Conservation (phyloP, 1,284 basidiomycete genomes). For the Apiotrichum akiyoshidainum region DNA sequence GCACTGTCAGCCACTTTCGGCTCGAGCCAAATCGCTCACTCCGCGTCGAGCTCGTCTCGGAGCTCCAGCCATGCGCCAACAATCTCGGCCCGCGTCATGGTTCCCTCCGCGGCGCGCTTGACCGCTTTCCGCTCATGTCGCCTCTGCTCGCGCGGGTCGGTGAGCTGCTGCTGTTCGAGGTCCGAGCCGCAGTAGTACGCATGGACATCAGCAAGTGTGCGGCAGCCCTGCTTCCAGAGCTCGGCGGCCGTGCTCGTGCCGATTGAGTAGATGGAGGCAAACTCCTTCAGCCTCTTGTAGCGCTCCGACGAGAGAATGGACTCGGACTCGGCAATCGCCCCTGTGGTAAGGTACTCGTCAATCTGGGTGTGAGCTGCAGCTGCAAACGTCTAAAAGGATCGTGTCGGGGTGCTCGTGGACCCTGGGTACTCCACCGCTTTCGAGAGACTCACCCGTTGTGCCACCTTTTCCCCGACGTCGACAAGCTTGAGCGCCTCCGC, state of each 20-base stretch:
- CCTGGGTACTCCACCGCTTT: background rate
- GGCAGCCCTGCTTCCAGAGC: constrained; percentile 44
- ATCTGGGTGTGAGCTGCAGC: constrained; percentile 29
- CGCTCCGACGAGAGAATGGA: constrained; percentile 35
- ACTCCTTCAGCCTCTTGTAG: constrained; percentile 34
- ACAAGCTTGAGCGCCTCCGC: constrained; percentile 42
- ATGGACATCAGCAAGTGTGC: constrained; percentile 41
- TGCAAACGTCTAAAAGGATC: background rate
- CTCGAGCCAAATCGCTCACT: constrained; percentile 22
- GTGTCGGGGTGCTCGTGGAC: too few relatives aligned
- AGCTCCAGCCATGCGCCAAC: constrained; percentile 46
- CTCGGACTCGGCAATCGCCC: constrained; percentile 37
- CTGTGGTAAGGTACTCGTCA: constrained; percentile 46
- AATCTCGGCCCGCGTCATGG: constrained; percentile 47
- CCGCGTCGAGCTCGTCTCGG: constrained; percentile 40
- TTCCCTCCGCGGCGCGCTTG: constrained; percentile 34
- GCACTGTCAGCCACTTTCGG: background rate
- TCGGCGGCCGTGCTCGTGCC: constrained; percentile 42
- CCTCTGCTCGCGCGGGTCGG: constrained; percentile 20
- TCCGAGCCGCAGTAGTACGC: constrained; percentile 27
- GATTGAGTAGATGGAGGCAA: constrained; percentile 47
- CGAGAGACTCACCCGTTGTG: constrained; percentile 31
- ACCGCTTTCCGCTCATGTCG: constrained; percentile 31
- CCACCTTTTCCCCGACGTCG: constrained; percentile 49
- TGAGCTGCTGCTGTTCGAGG: too few relatives aligned